Evolutionary conservation across 1,284 basidiomycete genomes (phyloP).

Genomic region (Ganoderma lucidum): DNA sequence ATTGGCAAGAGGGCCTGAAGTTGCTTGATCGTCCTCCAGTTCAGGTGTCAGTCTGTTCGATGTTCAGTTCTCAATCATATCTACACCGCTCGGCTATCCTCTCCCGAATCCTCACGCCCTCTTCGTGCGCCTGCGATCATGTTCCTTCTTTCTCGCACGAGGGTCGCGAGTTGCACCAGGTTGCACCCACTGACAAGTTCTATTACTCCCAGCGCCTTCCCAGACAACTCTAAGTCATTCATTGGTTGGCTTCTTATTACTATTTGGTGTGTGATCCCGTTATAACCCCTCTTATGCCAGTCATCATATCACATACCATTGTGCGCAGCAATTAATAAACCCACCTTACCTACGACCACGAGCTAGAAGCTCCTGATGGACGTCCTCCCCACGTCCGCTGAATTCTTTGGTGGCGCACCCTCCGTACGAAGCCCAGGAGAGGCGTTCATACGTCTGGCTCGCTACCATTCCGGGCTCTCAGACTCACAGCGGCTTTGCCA

Average conservation of each 20-base stretch:
- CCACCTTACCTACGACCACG: conserved; percentile 30
- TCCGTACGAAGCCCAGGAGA: conserved; percentile 28
- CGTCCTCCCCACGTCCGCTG: conserved; percentile 28
- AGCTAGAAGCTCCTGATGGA: conserved; percentile 36
- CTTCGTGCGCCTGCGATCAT: conserved; percentile 27
- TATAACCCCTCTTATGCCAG: conserved; percentile 27
- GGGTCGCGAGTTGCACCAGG: conserved; percentile 27
- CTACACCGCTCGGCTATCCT: conserved; percentile 20
- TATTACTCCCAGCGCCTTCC: conserved; percentile 33
- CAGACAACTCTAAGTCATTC: conserved; percentile 30
- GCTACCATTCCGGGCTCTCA: conserved; percentile 16
- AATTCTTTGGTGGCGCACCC: conserved; percentile 25
- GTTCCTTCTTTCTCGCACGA: conserved; percentile 28
- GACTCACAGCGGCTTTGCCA: conserved; percentile 19
- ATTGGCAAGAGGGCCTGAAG: not conserved
- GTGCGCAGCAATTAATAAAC: conserved; percentile 23
- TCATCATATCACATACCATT: conserved; percentile 25
- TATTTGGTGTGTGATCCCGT: conserved; percentile 28
- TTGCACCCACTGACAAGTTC: conserved; percentile 30
- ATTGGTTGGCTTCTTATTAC: conserved; percentile 30
- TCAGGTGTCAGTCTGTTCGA: not conserved
- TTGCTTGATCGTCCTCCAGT: conserved; percentile 14
- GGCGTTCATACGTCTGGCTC: conserved; percentile 23
- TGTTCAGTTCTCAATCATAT: conserved; percentile 12
- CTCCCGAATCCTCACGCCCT: conserved; percentile 18